Evolutionary conservation across 345 rosid species (phyloP).

Genomic region (Erodium maritimum): DNA sequence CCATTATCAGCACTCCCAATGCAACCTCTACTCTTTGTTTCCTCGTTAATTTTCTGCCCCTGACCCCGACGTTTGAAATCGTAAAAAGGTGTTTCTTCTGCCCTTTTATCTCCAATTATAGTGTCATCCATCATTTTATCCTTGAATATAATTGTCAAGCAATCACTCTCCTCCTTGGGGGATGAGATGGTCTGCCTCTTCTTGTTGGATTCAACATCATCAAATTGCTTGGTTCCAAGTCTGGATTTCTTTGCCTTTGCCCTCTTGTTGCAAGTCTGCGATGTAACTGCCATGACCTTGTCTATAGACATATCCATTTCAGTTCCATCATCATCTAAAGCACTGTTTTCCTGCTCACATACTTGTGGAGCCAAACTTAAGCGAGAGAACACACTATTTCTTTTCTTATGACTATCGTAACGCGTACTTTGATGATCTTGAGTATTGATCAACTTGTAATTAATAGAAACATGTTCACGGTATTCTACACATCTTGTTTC

Average conservation of each 20-base stretch:
- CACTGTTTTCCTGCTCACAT: neutral
- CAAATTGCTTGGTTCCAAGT: slow-evolving; percentile 4
- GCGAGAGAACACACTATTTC: slow-evolving; percentile 44
- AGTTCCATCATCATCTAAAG: slow-evolving; percentile 7
- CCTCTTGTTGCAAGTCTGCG: slow-evolving; percentile 21
- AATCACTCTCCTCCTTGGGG: slow-evolving; percentile 1
- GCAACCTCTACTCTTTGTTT: neutral
- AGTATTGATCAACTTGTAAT: neutral
- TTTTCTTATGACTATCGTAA: slow-evolving; percentile 10
- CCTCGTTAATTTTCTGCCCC: slow-evolving; percentile 11
- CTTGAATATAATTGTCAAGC: slow-evolving; percentile 8
- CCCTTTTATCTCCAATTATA: slow-evolving; percentile 10
- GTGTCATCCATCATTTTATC: slow-evolving; percentile 11
- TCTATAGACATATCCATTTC: slow-evolving; percentile 24
- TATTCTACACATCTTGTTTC: slow-evolving; percentile 7
- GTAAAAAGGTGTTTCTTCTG: slow-evolving; percentile 22
- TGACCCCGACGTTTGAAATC: slow-evolving; percentile 47
- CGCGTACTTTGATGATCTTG: slow-evolving; percentile 4
- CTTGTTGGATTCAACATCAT: slow-evolving; percentile 5
- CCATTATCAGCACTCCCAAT: neutral
- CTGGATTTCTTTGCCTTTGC: slow-evolving; percentile 9
- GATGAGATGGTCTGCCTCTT: slow-evolving; percentile 4
- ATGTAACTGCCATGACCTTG: slow-evolving; percentile 36
- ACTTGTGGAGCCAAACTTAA: slow-evolving; percentile 20
- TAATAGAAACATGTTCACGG: slow-evolving; percentile 1